Base-by-base conservation (phyloP, 2,329 filamentous ascomycete genomes). In the Aspergillus ruber region DNA sequence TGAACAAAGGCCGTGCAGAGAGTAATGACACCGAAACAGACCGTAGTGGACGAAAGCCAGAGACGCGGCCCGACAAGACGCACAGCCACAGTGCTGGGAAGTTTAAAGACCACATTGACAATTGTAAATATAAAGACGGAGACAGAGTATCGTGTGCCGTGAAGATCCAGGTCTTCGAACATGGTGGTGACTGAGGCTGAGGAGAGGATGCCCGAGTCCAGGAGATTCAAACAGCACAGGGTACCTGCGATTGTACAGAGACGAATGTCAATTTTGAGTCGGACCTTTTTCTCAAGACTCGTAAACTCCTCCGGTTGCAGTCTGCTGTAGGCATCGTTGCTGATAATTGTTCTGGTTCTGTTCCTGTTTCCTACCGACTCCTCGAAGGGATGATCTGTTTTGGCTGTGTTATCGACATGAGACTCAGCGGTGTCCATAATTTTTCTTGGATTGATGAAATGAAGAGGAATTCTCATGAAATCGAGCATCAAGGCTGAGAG, bases 81-180 rank as follows among this genome's bases (percentile, higher is more conserved):
- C 23, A 86, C 81, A 1, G 82, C 79, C 40, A 87, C 74, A 0
- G 84, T 87, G 1, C 81, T 82, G 0, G 84, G 84, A 6, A 87
- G 69, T 61, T 87, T 84, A 58, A 85, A 86, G 8, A 76, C 75
- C 36, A 88, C 83, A 56, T 77, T 82, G 4, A 83, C 74, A 47
- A 87, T 76, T 8, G 84, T 86, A 65, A 87, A 86, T 61, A 87
- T 85, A 68, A 87, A 84, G 48, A 88, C 87, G 18, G 82, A 77
- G 4, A 87, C 77, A 1, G 81, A 84, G 56, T 84, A 88, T 35
- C 83, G 74, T 53, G 83, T 80, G 18, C 83, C 83, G 38, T 80
- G 75, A 10, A 88, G 70, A 13, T 77, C 75, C 38, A 88, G 71
- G 58, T 88, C 84, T 9, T 68, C 59, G 42, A 82, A 74, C 80